Base-by-base conservation (phyloP, 345 rosid genomes). In the Odontarrhena argentea region DNA sequence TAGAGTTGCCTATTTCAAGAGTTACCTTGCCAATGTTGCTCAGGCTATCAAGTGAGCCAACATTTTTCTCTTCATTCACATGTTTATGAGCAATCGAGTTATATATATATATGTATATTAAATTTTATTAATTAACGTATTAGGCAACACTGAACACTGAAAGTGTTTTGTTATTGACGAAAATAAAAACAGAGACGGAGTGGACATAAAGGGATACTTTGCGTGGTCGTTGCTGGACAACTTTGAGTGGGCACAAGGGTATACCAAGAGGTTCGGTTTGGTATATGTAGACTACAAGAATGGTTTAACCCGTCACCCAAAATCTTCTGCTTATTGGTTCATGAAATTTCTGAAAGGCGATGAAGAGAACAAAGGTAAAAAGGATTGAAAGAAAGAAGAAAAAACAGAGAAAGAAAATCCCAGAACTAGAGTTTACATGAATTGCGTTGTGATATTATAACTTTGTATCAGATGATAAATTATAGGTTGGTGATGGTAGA, bases 261-360 rank as follows among this genome's bases (percentile, higher is more conserved):
- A 81, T 52, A 93, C 96, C 35, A 93, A 93, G 76, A 86, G 98
- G 30, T 89, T 89, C 7, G 97, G 98, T 34, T 65, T 93, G 77
- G 67, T 89, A n/a, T 93, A 86, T 37, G 90, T 93, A 0, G 93
- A 93, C 75, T 87, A 85, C 85, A 86, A 89, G 80, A 81, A 87
- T n/a, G 87, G 88, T 22, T 81, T 93, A 8, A 14, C 77, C 18
- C 84, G 98, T 7, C 89, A 87, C 71, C 97, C 87, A 0, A 89
- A 93, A 63, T 87, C 96, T 26, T 93, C 97, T 18, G 98, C 98
- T 0, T 82, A 83, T 67, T 93, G 97, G 98, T 93, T 89, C 87
- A 12, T 53, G 76, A 74, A 83, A 6, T 86, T 89, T 83, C 74
- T 89, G 73, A 86, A 79, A 83, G 86, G 86, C 4, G 71, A 42